A percentile compares a stretch with the other conserved stretches of the same genome.
Evolutionary conservation across 495 filamentous ascomycete species (phyloP).

Genomic region (Tuber magnatum): DNA sequence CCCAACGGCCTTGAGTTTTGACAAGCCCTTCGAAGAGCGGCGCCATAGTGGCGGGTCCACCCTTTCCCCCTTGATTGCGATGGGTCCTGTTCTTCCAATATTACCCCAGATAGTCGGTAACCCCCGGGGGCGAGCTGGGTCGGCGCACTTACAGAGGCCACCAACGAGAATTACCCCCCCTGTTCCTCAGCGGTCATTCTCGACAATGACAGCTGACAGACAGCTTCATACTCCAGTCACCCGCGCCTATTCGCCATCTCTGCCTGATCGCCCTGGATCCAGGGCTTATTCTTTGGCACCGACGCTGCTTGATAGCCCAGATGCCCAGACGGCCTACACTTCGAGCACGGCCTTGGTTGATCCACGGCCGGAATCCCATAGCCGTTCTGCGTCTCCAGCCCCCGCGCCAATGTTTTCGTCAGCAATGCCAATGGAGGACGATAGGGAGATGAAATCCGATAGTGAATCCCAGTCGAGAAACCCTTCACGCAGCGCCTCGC

Average conservation of each 20-base stretch:
- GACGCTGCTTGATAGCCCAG: conserved; percentile 31
- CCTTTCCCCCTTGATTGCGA: conserved; percentile 48
- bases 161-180: conserved; percentile 27
- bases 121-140: conserved; percentile 29
- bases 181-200: conserved; percentile 35
- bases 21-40: conserved; percentile 41
- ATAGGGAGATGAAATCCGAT: conserved; percentile 38
- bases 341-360: conserved; percentile 29
- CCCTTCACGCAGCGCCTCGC: conserved; percentile 36
- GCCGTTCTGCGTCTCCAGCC: conserved; percentile 30
- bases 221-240: conserved; percentile 21
- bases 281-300: conserved; percentile 27
- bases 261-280: conserved; percentile 19
- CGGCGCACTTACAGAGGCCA: conserved; percentile 25
- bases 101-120: conserved; percentile 40
- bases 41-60: conserved; percentile 53
- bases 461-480: conserved; percentile 25
- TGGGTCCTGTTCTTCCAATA: conserved; percentile 47
- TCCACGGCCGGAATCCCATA: conserved; percentile 16
- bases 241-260: conserved; percentile 17
- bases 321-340: conserved; percentile 31
- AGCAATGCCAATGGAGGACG: conserved; percentile 72
- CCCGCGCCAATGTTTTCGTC: conserved; percentile 61
- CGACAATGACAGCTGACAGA: conserved; percentile 5
- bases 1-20: conserved; percentile 28